These are phyloP conservation scores for Ophiostoma ips DNA, from an alignment of 2,329 filamentous ascomycete species.

Conservation along the genomic window DNA sequence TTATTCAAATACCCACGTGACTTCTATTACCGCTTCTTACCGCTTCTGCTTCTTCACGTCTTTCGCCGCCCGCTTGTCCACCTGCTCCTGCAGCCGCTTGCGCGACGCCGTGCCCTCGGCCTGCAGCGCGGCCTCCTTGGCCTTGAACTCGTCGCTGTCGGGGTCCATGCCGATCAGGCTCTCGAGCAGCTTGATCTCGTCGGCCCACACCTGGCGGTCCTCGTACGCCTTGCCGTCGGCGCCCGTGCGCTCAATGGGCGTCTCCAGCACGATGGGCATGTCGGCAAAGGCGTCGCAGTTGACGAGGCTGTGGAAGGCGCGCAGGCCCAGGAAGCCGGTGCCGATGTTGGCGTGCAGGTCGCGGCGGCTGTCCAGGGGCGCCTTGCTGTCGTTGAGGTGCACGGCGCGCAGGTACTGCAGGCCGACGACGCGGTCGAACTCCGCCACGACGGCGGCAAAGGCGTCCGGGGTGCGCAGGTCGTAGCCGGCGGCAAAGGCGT, in stretches of 20 bases:
- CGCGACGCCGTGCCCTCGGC: conserved; percentile 58
- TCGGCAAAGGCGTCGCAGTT: conserved; percentile 65
- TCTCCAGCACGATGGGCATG: conserved; percentile 87
- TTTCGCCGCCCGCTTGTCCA: conserved; percentile 58
- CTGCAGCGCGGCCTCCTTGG: conserved; percentile 50
- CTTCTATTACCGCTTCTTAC: too few relatives aligned
- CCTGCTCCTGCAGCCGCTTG: conserved; percentile 61
- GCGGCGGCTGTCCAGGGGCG: conserved; percentile 64
- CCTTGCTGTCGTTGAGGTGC: conserved; percentile 93
- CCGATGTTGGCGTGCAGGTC: conserved; percentile 96
- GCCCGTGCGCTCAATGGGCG: conserved; percentile 67
- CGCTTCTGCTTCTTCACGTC: conserved; percentile 28
- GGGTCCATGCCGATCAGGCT: conserved; percentile 72
- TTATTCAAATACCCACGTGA: conserved; percentile 9
- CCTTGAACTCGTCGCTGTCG: conserved; percentile 57
- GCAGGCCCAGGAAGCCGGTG: conserved; percentile 79
- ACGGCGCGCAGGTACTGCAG: conserved; percentile 68
- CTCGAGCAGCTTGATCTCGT: conserved; percentile 91
- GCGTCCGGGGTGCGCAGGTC: conserved; percentile 65
- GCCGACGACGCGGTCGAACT: conserved; percentile 69
- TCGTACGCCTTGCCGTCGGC: conserved; percentile 54
- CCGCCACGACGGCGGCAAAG: conserved; percentile 57
- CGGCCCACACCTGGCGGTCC: conserved; percentile 75
- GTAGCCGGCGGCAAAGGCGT: conserved; percentile 88
- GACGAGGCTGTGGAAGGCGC: conserved; percentile 82